Evolutionary conservation across 2,329 filamentous ascomycete species (phyloP).

Genomic region (Teratosphaeria epicoccoides): DNA sequence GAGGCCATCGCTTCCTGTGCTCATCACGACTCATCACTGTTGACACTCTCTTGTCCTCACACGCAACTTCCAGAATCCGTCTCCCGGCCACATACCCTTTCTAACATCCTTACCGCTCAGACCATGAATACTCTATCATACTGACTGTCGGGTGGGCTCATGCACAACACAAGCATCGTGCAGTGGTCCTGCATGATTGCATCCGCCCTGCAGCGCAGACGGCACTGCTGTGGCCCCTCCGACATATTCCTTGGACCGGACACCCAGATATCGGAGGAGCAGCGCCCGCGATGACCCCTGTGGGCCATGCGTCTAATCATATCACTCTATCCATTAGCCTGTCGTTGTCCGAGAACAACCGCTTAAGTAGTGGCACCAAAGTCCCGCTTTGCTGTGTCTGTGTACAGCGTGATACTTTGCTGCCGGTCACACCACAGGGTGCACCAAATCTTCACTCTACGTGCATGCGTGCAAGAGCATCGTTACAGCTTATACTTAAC

Average conservation of each 20-base stretch:
- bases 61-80: not conserved
- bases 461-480: constrained; percentile 1
- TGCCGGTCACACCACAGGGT: not conserved
- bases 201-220: not conserved
- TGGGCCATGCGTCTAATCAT: constrained; percentile 2
- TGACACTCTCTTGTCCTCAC: not conserved
- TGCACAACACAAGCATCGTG: not conserved
- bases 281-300: not conserved
- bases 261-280: not conserved
- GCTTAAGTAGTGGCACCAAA: not conserved
- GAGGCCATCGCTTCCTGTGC: not conserved
- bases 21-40: not conserved
- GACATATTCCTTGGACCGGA: not conserved
- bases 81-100: not conserved
- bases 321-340: not conserved
- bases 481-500: not conserved
- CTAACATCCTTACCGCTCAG: not conserved
- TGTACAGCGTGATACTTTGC: not conserved
- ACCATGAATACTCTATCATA: not conserved
- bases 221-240: not conserved
- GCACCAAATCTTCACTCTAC: not conserved
- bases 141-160: not conserved
- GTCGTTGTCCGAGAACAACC: not conserved
- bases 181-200: not conserved
- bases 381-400: not conserved